These are phyloP conservation scores for Phlebiopsis flavidoalba DNA, from an alignment of 768 basidiomycete species.

Conservation along the genomic window DNA sequence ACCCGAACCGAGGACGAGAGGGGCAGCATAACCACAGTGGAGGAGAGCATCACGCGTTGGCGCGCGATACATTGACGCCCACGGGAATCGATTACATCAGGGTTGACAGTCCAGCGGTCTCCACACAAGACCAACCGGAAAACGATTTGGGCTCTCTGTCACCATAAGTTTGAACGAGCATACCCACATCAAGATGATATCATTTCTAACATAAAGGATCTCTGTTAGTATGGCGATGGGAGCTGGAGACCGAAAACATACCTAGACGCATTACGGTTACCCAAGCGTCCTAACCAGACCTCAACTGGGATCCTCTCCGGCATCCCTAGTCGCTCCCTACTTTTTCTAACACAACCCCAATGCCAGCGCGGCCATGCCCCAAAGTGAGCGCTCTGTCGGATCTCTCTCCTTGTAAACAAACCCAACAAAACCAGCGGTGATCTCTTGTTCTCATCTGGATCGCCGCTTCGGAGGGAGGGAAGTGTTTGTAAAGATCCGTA, in stretches of 20 bases:
- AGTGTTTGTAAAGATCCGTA: constrained; percentile 61
- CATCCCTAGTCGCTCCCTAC: constrained; percentile 55
- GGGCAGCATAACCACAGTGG: not conserved
- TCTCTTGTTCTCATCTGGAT: not conserved
- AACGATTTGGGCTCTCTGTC: not conserved
- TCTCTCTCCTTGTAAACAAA: constrained; percentile 91
- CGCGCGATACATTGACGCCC: no score
- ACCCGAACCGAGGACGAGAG: not conserved
- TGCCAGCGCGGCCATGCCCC: constrained; percentile 48
- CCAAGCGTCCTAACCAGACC: constrained; percentile 43
- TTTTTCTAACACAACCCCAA: constrained; percentile 51
- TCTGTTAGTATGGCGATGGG: not conserved
- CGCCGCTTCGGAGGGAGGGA: constrained; percentile 26
- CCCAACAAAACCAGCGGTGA: constrained; percentile 61
- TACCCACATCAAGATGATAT: not conserved
- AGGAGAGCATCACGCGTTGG: not conserved
- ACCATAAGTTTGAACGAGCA: not conserved
- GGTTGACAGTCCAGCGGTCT: not conserved
- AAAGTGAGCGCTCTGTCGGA: constrained; percentile 65
- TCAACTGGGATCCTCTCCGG: constrained; percentile 63
- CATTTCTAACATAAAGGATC: not conserved
- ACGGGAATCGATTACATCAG: no score
- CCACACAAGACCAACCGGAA: not conserved
- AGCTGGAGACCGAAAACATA: not conserved
- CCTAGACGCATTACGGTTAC: not conserved